phyloP scores from a whole-genome alignment of 1,284 basidiomycete species.

The Trametes pubescens region DNA sequence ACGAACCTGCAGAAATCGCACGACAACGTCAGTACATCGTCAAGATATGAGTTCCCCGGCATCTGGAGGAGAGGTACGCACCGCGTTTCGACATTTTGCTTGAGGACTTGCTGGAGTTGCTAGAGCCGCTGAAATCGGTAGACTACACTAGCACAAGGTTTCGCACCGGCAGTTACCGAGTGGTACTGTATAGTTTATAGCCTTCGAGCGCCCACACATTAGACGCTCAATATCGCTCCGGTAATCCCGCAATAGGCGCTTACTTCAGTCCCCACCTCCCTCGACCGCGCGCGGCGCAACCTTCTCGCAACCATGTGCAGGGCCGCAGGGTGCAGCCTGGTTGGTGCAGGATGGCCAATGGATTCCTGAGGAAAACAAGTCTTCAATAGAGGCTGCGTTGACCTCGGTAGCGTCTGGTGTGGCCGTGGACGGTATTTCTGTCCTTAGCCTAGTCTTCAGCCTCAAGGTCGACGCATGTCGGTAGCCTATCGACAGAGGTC shows the following conservation, averaged over 20 bases:
- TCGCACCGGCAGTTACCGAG: conserved; percentile 39
- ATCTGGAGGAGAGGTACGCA: conserved; percentile 26
- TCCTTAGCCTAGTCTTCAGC: no score
- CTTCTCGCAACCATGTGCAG: no score
- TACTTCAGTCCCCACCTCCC: not conserved
- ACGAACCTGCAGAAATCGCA: conserved; percentile 32
- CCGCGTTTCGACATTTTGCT: conserved; percentile 46
- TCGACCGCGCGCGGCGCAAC: no score
- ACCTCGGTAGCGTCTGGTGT: no score
- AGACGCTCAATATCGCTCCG: not conserved
- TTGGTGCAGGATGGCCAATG: no score
- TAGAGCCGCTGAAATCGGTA: conserved; percentile 33
- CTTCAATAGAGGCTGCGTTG: no score
- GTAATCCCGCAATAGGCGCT: not conserved
- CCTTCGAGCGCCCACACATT: not conserved
- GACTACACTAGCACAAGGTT: conserved; percentile 36
- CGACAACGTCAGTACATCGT: conserved; percentile 29
- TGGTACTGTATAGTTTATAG: conserved; percentile 45
- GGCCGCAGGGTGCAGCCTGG: no score
- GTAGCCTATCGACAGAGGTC: no score
- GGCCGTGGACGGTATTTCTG: no score
- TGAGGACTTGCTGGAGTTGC: conserved; percentile 43
- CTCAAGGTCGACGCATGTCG: no score
- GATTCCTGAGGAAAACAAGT: no score
- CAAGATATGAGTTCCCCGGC: not conserved